phyloP scores from a whole-genome alignment of 2,329 filamentous ascomycete genomes.

The Fulvia fulva region DNA sequence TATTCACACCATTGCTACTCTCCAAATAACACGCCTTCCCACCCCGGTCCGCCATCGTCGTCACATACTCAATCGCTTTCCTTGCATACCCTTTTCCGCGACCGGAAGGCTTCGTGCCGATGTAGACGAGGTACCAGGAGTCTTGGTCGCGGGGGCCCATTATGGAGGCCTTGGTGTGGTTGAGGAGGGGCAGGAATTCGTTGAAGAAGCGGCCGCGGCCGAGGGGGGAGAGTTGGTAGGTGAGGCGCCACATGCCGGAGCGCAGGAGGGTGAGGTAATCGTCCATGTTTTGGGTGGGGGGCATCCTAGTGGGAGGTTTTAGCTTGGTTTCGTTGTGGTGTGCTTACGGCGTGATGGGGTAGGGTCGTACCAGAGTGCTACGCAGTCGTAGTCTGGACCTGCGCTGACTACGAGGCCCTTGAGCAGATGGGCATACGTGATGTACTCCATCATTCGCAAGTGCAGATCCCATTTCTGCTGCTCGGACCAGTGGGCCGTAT shows the following conservation, averaged over 20 bases:
- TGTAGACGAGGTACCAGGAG: slow-evolving; percentile 78
- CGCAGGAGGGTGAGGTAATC: slow-evolving; percentile 68
- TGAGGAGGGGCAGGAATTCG: slow-evolving; percentile 71
- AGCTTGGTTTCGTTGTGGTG: background rate
- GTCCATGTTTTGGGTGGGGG: slow-evolving; percentile 69
- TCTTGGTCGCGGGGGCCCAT: slow-evolving; percentile 62
- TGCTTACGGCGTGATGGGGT: background rate
- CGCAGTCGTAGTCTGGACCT: slow-evolving; percentile 70
- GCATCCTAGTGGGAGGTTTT: slow-evolving; percentile 65
- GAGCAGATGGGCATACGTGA: slow-evolving; percentile 70
- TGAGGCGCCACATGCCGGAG: slow-evolving; percentile 72
- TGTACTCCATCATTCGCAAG: slow-evolving; percentile 71
- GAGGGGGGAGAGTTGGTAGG: slow-evolving; percentile 69
- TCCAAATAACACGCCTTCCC: slow-evolving; percentile 71
- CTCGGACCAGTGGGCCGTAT: slow-evolving; percentile 58
- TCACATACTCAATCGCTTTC: slow-evolving; percentile 68
- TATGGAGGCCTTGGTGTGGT: slow-evolving; percentile 65
- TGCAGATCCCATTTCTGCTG: slow-evolving; percentile 73
- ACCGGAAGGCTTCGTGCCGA: slow-evolving; percentile 69
- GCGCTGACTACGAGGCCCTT: slow-evolving; percentile 71
- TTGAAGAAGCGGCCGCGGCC: slow-evolving; percentile 70
- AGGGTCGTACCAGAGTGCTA: slow-evolving; percentile 68
- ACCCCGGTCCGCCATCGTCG: slow-evolving; percentile 63
- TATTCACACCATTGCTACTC: slow-evolving; percentile 66
- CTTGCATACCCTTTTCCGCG: slow-evolving; percentile 69